Percentiles rank a stretch among this genome's conserved stretches.
Conservation (phyloP, 2,329 filamentous ascomycete genomes). For the Penicillium vulpinum region DNA sequence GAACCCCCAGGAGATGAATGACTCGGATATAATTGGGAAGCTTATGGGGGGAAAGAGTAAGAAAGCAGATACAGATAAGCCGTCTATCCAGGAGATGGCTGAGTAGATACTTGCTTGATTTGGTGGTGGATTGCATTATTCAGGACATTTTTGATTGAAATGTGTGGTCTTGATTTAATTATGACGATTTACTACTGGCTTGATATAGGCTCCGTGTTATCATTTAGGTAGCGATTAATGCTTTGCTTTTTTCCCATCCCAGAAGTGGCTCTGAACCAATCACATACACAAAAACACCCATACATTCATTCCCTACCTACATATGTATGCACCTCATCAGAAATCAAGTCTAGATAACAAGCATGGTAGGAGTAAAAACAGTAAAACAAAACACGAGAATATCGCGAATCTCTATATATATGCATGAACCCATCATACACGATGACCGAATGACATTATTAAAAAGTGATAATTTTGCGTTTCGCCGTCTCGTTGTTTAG, state of each 20-base stretch:
- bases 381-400: constrained; percentile 22
- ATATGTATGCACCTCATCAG: constrained; percentile 17
- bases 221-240: constrained; percentile 1
- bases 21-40: constrained; percentile 36
- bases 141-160: neutral
- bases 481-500: constrained; percentile 40
- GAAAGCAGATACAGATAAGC: constrained; percentile 30
- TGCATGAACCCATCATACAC: constrained; percentile 30
- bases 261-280: neutral
- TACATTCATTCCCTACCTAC: constrained; percentile 10
- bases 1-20: constrained; percentile 9
- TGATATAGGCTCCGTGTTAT: neutral
- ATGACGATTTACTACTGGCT: neutral
- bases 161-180: neutral
- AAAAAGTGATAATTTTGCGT: constrained; percentile 21
- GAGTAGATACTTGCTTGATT: constrained; percentile 12
- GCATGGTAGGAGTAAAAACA: constrained; percentile 13
- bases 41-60: constrained; percentile 42
- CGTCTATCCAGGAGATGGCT: constrained; percentile 41
- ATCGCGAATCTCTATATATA: constrained; percentile 29
- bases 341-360: constrained; percentile 17
- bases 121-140: neutral
- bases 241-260: neutral
- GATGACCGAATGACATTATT: constrained; percentile 24
- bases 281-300: neutral